Percentiles rank a stretch among this genome's conserved stretches.
These are phyloP conservation scores for Juncus inflexus DNA, from an alignment of 176 grass and related monocot genomes.

Conservation along the genomic window DNA sequence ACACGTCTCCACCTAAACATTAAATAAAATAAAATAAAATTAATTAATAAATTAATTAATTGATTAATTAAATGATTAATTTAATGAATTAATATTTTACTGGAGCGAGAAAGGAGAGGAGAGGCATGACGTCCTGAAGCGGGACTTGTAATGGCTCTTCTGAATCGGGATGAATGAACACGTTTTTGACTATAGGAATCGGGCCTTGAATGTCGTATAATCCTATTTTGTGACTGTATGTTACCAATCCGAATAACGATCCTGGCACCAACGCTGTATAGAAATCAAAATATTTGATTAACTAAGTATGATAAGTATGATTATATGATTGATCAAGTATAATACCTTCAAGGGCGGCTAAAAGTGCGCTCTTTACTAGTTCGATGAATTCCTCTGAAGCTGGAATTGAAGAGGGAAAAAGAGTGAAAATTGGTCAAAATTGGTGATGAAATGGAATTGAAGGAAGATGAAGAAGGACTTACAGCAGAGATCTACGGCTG, in stretches of 20 bases:
- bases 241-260: conserved; percentile 84
- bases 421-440: conserved; percentile 5
- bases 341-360: conserved; percentile 84
- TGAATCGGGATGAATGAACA: conserved; percentile 66
- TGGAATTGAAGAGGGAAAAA: conserved; percentile 23
- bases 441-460: not conserved
- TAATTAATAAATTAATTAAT: conserved; percentile 18
- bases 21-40: conserved; percentile 6
- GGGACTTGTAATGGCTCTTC: conserved; percentile 49
- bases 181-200: conserved; percentile 81
- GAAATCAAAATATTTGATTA: conserved; percentile 31
- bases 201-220: conserved; percentile 94
- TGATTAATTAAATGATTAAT: not conserved
- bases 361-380: conserved; percentile 80
- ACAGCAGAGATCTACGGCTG: conserved; percentile 87
- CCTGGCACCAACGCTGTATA: conserved; percentile 79
- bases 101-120: conserved; percentile 88
- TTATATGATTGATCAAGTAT: not conserved
- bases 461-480: conserved; percentile 34
- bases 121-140: conserved; percentile 88
- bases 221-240: conserved; percentile 96
- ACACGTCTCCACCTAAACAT: conserved; percentile 66
- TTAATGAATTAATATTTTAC: conserved; percentile 36
- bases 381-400: conserved; percentile 97
- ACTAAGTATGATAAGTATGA: not conserved